Evolutionary conservation across 2,329 filamentous ascomycete species (phyloP), one percentile per base, ranked within the genome.

Genomic region (Beauveria rudraprayagi): DNA sequence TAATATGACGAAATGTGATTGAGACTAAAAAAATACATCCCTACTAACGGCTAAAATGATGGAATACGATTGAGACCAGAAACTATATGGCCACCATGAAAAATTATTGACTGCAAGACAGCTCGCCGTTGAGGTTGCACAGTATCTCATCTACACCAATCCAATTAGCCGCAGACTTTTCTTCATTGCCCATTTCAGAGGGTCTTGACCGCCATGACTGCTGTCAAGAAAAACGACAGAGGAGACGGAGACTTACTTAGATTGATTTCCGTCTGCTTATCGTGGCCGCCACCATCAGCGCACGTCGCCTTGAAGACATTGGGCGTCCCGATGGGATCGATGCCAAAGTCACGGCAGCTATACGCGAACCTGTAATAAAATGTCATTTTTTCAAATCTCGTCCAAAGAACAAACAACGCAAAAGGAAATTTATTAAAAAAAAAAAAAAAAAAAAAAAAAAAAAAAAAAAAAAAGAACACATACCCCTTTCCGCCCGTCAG

Each of bases 301-400:
- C 56, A 58, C 22, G 46, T 51, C 19, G 56, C 56, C 11, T 58
- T 24, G 34, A 58, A 58, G 8, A 50, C 8, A 24, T 58, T 58
- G n/a, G 11, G 43, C 22, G 34, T 17, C 4, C 22, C 44, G 3
- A 58, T 28, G 9, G 46, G 56, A 50, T 58, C 56, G 10, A 58
- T 58, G 22, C 56, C 56, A 47, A 48, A 58, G 22, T 58, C 56
- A 24, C 47, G 56, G 30, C 56, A 58, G 22, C 46, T 58, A 51
- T 51, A 30, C 44, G 56, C 46, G 46, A 58, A 58, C 1, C 54
- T 56, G 19, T 7, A 7, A 7, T n/a, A 22, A 22, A 22, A n/a
- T 11, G 54, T 56, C 41, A 56, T 28, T 28, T 28, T 26, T 22
- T 48, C 24, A 2, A 11, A 11, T 11, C 9, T 34, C 30, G 4